Conservation (phyloP, 2,329 filamentous ascomycete species). For the Pestalotiopsis sp. region DNA sequence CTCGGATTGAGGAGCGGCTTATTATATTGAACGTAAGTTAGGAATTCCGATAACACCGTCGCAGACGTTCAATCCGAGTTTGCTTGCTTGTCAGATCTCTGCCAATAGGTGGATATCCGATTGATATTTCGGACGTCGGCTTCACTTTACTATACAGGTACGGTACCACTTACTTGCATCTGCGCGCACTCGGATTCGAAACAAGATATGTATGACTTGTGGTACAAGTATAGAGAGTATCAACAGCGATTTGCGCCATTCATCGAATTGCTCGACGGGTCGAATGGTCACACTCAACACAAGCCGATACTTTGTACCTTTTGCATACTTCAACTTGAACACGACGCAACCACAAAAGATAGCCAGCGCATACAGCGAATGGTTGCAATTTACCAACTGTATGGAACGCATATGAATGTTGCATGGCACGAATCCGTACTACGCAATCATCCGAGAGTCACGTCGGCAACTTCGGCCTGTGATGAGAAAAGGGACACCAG, state of each 20-base stretch:
- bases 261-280: background rate
- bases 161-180: background rate
- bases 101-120: background rate
- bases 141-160: background rate
- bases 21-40: background rate
- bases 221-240: background rate
- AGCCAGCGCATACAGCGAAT: background rate
- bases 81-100: background rate
- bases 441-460: background rate
- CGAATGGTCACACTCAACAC: background rate
- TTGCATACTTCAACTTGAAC: background rate
- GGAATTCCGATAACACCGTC: background rate
- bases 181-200: background rate
- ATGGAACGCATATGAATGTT: conserved; percentile 2
- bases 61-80: background rate
- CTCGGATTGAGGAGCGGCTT: background rate
- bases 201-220: background rate
- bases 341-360: background rate
- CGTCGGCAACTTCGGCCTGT: background rate
- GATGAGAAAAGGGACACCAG: background rate
- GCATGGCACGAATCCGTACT: background rate
- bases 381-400: conserved; percentile 2
- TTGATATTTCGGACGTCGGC: background rate
- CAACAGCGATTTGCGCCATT: background rate
- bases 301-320: background rate